phyloP scores from a whole-genome alignment of 805 yeast species.

The Pichia membranifaciens region DNA sequence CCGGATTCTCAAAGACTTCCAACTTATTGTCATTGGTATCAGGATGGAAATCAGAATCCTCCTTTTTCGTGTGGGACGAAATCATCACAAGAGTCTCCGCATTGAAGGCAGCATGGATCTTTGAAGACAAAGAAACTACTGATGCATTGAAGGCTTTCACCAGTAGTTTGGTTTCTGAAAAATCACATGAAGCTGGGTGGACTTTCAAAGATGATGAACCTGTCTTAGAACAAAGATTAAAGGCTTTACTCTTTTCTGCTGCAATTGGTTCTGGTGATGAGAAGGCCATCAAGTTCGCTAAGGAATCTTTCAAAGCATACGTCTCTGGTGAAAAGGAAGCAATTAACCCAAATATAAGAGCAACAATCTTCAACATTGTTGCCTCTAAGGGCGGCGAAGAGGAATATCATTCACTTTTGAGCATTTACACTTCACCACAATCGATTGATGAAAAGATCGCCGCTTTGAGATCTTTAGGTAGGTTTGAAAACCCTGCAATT shows the following conservation, averaged over 20 bases:
- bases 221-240: slow-evolving; percentile 33
- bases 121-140: slow-evolving; percentile 32
- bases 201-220: slow-evolving; percentile 74
- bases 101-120: slow-evolving; percentile 31
- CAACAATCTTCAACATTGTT: slow-evolving; percentile 39
- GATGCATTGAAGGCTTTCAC: slow-evolving; percentile 31
- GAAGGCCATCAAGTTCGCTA: slow-evolving; percentile 29
- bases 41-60: slow-evolving; percentile 34
- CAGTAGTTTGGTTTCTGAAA: slow-evolving; percentile 24
- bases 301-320: slow-evolving; percentile 26
- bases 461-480: slow-evolving; percentile 51
- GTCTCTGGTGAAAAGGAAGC: slow-evolving; percentile 25
- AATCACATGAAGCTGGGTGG: slow-evolving; percentile 59
- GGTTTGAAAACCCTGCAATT: slow-evolving; percentile 34
- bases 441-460: slow-evolving; percentile 54
- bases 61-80: slow-evolving; percentile 55
- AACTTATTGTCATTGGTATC: slow-evolving; percentile 43
- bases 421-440: slow-evolving; percentile 45
- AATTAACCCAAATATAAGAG: slow-evolving; percentile 43
- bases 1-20: slow-evolving; percentile 41
- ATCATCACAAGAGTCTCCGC: slow-evolving; percentile 37
- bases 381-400: slow-evolving; percentile 35
- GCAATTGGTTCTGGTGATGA: slow-evolving; percentile 39
- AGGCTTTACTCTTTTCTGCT: slow-evolving; percentile 37
- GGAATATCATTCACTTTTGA: slow-evolving; percentile 37